Evolutionary conservation across 805 yeast genomes (phyloP).

Genomic region (Starmerella apicola): DNA sequence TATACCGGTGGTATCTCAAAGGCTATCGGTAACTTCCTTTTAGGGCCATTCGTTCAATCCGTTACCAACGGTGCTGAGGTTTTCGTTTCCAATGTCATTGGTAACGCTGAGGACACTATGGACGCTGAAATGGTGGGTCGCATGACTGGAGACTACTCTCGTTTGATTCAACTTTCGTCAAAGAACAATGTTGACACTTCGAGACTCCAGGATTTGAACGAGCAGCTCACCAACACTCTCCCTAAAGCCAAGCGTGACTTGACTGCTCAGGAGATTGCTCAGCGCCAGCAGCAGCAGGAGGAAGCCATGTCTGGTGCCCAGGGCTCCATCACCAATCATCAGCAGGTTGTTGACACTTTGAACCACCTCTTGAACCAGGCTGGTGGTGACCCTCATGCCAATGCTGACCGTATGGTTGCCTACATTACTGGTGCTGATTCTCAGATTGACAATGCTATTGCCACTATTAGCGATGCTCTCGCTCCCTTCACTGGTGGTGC

Average conservation of each 20-base stretch:
- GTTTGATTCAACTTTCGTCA: constrained; percentile 13
- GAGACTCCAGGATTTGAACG: constrained; percentile 13
- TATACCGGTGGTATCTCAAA: constrained; percentile 13
- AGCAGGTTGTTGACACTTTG: constrained; percentile 10
- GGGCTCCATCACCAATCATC: constrained; percentile 10
- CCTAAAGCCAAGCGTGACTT: constrained; percentile 7
- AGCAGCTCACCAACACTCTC: constrained; percentile 12
- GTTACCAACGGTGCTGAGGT: constrained; percentile 26
- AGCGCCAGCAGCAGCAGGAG: too few species aligned
- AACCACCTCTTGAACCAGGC: constrained; percentile 5
- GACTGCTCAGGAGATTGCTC: not conserved
- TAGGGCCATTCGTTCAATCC: constrained; percentile 25
- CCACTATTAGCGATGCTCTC: constrained; percentile 14
- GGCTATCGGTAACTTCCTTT: constrained; percentile 12
- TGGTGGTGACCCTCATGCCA: not conserved
- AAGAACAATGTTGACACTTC: constrained; percentile 17
- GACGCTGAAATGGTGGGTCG: constrained; percentile 12
- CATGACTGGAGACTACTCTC: constrained; percentile 18
- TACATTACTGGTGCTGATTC: constrained; percentile 26
- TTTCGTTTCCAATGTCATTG: constrained; percentile 19
- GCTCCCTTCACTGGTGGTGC: constrained; percentile 18
- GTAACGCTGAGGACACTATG: constrained; percentile 16
- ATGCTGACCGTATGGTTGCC: constrained; percentile 13
- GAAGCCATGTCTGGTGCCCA: constrained; percentile 5
- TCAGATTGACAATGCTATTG: constrained; percentile 25